Evolutionary conservation across 257 asterid genomes (phyloP).

Genomic region (Dorcoceras hygrometricum): DNA sequence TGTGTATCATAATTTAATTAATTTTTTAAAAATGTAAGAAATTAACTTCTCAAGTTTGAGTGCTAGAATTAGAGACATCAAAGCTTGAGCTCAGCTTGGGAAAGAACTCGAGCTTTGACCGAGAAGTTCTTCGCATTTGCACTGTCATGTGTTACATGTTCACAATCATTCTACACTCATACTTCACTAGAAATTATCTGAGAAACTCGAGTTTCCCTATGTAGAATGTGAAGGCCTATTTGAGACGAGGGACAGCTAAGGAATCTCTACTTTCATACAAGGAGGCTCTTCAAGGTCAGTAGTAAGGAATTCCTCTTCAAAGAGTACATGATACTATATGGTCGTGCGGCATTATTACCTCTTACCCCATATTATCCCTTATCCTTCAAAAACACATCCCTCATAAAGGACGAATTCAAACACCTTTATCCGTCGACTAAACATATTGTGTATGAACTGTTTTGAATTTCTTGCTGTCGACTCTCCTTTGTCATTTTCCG

Average conservation of each 20-base stretch:
- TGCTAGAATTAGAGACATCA: no score
- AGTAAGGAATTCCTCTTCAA: conserved; percentile 3
- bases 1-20: no score
- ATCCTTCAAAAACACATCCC: background rate
- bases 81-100: background rate
- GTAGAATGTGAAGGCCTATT: conserved; percentile 78
- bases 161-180: conserved; percentile 1
- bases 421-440: background rate
- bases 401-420: background rate
- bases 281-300: conserved; percentile 86
- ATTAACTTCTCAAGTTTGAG: no score
- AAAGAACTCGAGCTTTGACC: no score
- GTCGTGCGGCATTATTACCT: conserved; percentile 6
- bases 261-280: conserved; percentile 61
- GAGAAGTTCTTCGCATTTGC: background rate
- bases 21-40: no score
- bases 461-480: background rate
- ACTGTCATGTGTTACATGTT: background rate
- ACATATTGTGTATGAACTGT: background rate
- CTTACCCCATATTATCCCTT: background rate
- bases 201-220: conserved; percentile 19
- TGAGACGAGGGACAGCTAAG: conserved; percentile 80
- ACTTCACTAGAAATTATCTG: background rate
- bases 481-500: background rate
- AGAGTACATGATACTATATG: conserved; percentile 8